Evolutionary conservation across 2,329 filamentous ascomycete genomes (phyloP).

Genomic region (Colletotrichum abscissum): DNA sequence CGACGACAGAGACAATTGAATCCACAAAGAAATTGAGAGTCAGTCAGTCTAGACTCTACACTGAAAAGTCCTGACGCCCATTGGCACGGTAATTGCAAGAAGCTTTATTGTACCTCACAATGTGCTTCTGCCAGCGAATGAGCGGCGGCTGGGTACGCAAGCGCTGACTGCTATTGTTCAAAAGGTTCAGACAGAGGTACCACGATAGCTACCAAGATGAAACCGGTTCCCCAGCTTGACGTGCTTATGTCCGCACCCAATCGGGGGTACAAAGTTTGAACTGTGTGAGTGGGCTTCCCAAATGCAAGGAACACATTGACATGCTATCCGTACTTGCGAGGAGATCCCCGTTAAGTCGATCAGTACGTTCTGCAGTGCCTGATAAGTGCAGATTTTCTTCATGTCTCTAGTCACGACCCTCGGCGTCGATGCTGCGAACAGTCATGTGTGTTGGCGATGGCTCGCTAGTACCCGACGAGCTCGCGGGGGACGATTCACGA

Average conservation of each 20-base stretch:
- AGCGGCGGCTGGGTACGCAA: background rate
- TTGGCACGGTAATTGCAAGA: background rate
- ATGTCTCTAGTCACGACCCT: background rate
- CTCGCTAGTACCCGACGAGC: background rate
- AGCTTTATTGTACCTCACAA: background rate
- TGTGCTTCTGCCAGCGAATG: background rate
- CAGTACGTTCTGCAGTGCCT: background rate
- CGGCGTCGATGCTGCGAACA: slow-evolving; percentile 3
- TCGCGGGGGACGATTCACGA: background rate
- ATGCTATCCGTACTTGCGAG: background rate
- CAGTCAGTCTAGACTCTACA: background rate
- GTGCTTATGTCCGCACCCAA: background rate
- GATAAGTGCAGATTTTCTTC: background rate
- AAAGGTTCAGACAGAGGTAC: background rate
- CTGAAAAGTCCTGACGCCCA: background rate
- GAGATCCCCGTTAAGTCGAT: slow-evolving; percentile 28
- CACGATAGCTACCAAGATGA: background rate
- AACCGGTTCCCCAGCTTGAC: slow-evolving; percentile 3
- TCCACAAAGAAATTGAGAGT: background rate
- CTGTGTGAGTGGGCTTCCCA: background rate
- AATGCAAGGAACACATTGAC: background rate
- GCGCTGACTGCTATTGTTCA: background rate
- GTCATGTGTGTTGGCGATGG: too few species aligned
- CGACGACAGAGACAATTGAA: background rate
- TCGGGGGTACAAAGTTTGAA: background rate